phyloP scores from a whole-genome alignment of 2,329 filamentous ascomycete species.

The Curvularia eragrostidis region DNA sequence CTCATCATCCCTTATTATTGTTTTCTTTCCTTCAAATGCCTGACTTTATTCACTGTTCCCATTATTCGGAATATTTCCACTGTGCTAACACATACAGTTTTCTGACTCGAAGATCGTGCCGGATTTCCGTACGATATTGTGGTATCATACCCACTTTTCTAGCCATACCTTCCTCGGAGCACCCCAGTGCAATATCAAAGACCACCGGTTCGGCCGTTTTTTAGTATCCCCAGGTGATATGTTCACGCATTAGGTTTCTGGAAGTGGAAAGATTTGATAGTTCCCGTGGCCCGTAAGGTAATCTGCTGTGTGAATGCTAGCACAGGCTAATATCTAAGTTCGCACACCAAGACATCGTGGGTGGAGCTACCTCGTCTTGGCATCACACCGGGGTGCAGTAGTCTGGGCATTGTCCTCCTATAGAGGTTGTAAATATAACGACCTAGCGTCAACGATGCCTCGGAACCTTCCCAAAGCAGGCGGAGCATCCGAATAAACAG shows the following conservation, averaged over 20 bases:
- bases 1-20: background rate
- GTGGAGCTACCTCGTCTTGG: background rate
- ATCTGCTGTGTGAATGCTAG: background rate
- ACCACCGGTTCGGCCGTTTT: background rate
- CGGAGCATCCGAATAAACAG: background rate
- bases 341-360: background rate
- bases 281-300: background rate
- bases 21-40: background rate
- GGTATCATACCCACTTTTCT: background rate
- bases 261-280: background rate
- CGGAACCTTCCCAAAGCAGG: constrained; percentile 2
- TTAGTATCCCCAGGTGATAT: background rate
- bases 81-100: background rate
- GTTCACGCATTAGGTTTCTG: background rate
- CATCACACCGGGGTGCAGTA: background rate
- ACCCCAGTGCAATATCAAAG: background rate
- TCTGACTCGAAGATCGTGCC: background rate
- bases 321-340: constrained; percentile 4
- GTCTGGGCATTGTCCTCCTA: background rate
- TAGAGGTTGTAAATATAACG: background rate
- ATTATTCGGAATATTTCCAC: background rate
- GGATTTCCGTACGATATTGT: background rate
- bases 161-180: background rate
- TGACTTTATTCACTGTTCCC: background rate
- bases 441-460: background rate